phyloP scores from a whole-genome alignment of 2,329 filamentous ascomycete species.

The Bisporella sp. region DNA sequence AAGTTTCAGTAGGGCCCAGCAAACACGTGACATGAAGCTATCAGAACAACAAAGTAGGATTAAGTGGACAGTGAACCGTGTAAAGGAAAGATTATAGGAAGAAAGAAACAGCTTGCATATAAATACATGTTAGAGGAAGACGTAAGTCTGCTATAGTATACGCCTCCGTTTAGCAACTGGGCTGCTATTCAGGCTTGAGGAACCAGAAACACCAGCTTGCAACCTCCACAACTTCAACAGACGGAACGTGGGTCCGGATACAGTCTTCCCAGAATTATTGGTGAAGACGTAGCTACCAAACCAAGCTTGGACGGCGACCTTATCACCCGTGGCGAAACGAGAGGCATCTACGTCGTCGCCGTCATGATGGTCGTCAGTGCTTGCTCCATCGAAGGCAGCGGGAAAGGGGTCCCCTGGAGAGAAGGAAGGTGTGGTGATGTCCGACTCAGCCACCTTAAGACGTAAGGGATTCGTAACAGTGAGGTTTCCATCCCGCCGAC shows the following conservation, averaged over 20 bases:
- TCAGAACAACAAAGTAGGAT: not conserved
- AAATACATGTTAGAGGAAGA: not conserved
- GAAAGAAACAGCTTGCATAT: not conserved
- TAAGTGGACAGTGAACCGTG: not conserved
- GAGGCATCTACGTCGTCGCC: slow-evolving; percentile 6
- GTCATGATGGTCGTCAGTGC: slow-evolving; percentile 5
- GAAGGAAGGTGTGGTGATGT: slow-evolving; percentile 6
- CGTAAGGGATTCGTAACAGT: slow-evolving; percentile 8
- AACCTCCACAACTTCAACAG: slow-evolving; percentile 9
- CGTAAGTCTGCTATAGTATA: not conserved
- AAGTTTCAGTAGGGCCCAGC: not conserved
- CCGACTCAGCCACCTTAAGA: slow-evolving; percentile 6
- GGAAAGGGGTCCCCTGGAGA: slow-evolving; percentile 6
- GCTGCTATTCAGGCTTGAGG: not conserved
- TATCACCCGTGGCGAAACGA: slow-evolving; percentile 5
- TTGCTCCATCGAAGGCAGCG: slow-evolving; percentile 4
- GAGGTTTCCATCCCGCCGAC: slow-evolving; percentile 6
- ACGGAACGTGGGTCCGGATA: not conserved
- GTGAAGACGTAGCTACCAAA: slow-evolving; percentile 9
- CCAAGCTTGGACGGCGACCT: slow-evolving; percentile 6
- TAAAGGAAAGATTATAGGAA: not conserved
- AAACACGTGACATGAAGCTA: not conserved
- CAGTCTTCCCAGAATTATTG: slow-evolving; percentile 7
- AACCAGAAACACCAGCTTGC: slow-evolving; percentile 1
- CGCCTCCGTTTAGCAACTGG: not conserved